A percentile compares a stretch with the other conserved stretches of the same genome.
phyloP scores from a whole-genome alignment of 2,329 filamentous ascomycete species.

The Colletotrichum sp. region DNA sequence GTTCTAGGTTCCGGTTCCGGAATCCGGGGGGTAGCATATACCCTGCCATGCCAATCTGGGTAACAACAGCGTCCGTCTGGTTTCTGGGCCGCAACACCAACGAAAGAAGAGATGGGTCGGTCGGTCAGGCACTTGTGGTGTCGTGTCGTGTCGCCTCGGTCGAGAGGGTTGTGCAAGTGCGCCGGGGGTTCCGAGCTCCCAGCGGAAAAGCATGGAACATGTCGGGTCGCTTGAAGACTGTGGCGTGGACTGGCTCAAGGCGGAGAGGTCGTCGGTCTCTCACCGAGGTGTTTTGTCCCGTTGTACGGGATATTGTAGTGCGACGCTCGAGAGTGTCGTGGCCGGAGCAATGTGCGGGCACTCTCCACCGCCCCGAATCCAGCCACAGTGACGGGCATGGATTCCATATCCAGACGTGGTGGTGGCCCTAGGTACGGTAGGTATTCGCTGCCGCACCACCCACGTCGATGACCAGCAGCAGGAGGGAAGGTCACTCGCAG shows the following conservation, averaged over 20 bases:
- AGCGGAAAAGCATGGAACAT: not conserved
- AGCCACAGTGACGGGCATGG: not conserved
- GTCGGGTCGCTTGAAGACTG: not conserved
- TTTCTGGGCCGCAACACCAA: not conserved
- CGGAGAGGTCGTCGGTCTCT: not conserved
- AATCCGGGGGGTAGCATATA: not conserved
- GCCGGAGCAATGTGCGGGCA: not conserved
- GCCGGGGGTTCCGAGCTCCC: slow-evolving; percentile 1
- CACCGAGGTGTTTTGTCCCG: not conserved
- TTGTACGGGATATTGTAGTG: not conserved
- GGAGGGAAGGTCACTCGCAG: not conserved
- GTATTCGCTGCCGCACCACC: not conserved
- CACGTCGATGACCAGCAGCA: slow-evolving; percentile 5
- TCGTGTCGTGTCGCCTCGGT: not conserved
- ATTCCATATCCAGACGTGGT: not conserved
- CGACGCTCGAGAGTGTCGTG: not conserved
- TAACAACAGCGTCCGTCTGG: not conserved
- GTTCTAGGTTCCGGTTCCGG: not conserved
- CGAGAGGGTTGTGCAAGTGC: not conserved
- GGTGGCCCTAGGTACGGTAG: not conserved
- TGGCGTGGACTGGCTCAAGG: not conserved
- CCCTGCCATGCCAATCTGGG: not conserved
- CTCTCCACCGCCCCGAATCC: not conserved
- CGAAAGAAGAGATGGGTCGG: not conserved
- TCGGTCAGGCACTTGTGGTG: not conserved